phyloP scores from a whole-genome alignment of 202 grass and related monocot genomes.

The Carex sylvatica region DNA sequence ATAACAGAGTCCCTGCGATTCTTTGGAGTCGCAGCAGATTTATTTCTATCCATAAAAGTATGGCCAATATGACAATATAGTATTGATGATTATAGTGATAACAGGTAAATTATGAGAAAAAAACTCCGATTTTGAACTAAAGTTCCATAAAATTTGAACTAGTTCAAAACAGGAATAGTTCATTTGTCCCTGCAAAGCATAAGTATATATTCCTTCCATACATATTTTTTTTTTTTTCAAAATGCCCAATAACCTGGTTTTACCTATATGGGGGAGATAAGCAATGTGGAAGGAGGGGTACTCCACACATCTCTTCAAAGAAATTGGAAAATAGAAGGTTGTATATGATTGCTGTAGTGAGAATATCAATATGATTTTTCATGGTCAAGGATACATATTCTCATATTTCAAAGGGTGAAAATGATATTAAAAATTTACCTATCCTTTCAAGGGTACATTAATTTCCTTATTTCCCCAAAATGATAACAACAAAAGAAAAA shows the following conservation, averaged over 20 bases:
- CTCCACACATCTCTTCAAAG: not conserved
- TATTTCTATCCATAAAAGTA: not conserved
- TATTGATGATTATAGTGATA: not conserved
- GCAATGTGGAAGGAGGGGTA: not conserved
- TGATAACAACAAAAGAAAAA: not conserved
- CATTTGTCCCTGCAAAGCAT: not conserved
- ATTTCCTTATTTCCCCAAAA: not conserved
- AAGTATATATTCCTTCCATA: not conserved
- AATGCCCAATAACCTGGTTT: not conserved
- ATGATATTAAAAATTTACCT: not conserved
- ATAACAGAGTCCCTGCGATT: too few relatives aligned
- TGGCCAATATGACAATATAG: not conserved
- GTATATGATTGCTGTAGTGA: not conserved
- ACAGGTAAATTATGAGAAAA: not conserved
- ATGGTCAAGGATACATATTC: not conserved
- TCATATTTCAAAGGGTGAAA: not conserved
- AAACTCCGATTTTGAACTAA: not conserved
- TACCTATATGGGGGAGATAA: not conserved
- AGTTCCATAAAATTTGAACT: not conserved
- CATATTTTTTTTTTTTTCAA: not conserved
- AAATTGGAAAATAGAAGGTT: not conserved
- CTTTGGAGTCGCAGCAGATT: too few relatives aligned
- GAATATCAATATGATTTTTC: not conserved
- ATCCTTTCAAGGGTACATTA: not conserved
- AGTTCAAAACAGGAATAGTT: not conserved